Conservation (phyloP, 352 stramenopile species). For the Phytophthora europaea region DNA sequence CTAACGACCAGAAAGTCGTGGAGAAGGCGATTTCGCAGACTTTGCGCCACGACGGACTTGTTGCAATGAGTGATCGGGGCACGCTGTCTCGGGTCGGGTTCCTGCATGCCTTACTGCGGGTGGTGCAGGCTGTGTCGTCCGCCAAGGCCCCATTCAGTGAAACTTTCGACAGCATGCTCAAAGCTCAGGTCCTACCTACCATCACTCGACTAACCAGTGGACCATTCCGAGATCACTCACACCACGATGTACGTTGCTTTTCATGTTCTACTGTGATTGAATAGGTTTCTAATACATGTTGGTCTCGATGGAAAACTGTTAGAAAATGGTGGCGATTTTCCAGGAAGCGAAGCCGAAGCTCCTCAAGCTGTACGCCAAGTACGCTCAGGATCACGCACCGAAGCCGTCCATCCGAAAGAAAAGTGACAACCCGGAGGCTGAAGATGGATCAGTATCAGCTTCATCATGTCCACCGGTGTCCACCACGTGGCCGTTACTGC, state of each 20-base stretch:
- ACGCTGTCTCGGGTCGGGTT: conserved; percentile 78
- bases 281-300: conserved; percentile 8
- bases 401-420: conserved; percentile 20
- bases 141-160: conserved; percentile 27
- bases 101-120: conserved; percentile 67
- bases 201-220: conserved; percentile 70
- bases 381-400: conserved; percentile 51
- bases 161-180: conserved; percentile 57
- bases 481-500: conserved; percentile 60
- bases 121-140: conserved; percentile 34
- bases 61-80: conserved; percentile 61
- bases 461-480: conserved; percentile 19
- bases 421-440: conserved; percentile 22
- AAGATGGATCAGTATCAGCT: conserved; percentile 15
- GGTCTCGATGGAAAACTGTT: neutral
- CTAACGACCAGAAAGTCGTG: conserved; percentile 58
- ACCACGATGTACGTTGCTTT: conserved; percentile 66
- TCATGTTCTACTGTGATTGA: neutral
- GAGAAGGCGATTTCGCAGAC: conserved; percentile 38
- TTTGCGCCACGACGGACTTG: conserved; percentile 48
- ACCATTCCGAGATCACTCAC: conserved; percentile 78
- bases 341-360: conserved; percentile 84
- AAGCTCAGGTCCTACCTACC: conserved; percentile 55
- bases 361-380: conserved; percentile 75
- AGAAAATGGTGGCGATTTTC: conserved; percentile 77